A percentile compares a stretch with the other conserved stretches of the same genome.
These are phyloP conservation scores for Tillandsia fasciculata DNA, from an alignment of 176 grass and related monocot species.

Conservation along the genomic window DNA sequence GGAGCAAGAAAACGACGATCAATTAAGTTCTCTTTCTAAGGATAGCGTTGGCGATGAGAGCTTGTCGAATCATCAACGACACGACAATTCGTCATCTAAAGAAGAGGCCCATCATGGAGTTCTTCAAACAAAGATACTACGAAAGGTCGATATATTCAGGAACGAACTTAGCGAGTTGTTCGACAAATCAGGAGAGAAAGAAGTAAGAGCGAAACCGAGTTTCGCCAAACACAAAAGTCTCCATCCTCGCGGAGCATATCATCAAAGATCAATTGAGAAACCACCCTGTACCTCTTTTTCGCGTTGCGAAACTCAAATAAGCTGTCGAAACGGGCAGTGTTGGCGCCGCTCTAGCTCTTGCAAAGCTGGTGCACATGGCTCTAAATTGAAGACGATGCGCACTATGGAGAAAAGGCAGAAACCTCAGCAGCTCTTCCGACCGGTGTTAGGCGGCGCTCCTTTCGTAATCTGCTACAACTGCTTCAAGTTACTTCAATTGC, in stretches of 20 bases:
- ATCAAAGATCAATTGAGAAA: background rate
- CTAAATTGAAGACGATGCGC: background rate
- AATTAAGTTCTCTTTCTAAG: too few species aligned
- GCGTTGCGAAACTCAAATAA: constrained; percentile 14
- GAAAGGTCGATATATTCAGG: constrained; percentile 54
- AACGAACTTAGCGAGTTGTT: constrained; percentile 59
- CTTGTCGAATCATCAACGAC: constrained; percentile 12
- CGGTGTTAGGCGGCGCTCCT: constrained; percentile 63
- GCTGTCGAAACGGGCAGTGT: constrained; percentile 4
- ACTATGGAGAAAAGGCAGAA: constrained; percentile 27
- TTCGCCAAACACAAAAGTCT: constrained; percentile 1
- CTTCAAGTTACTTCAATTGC: constrained; percentile 53
- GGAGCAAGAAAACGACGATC: too few species aligned
- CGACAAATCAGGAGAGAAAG: constrained; percentile 31
- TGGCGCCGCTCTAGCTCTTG: too few species aligned
- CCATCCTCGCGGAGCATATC: background rate
- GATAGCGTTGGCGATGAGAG: background rate
- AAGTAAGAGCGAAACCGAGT: constrained; percentile 13
- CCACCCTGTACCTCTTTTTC: background rate
- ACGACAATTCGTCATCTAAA: constrained; percentile 21
- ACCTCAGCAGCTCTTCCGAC: constrained; percentile 46
- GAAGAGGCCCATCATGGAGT: constrained; percentile 24
- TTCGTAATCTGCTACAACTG: constrained; percentile 82
- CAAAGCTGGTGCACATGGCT: too few species aligned
- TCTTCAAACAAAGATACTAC: constrained; percentile 57